A percentile compares a stretch with the other conserved stretches of the same genome.
Evolutionary conservation across 441 rosid genomes (phyloP).

Genomic region (Mallotus repandus): DNA sequence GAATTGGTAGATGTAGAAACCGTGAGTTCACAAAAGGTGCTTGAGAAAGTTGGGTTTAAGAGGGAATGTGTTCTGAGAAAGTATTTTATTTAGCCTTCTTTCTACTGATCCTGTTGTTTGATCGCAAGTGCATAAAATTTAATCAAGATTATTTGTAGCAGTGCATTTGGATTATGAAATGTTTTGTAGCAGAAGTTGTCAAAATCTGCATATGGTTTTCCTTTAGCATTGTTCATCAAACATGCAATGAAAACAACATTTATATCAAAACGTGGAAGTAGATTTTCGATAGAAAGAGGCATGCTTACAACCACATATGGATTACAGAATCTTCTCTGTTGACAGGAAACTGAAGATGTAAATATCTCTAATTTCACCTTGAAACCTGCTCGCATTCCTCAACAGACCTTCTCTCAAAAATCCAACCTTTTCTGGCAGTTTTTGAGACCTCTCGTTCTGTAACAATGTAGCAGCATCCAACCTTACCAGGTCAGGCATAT

Average conservation of each 20-base stretch:
- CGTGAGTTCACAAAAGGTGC: constrained; percentile 56
- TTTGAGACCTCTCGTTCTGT: neutral
- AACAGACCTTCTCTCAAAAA: constrained; percentile 50
- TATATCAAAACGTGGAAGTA: too few relatives aligned
- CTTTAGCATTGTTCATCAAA: too few relatives aligned
- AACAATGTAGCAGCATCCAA: constrained; percentile 12
- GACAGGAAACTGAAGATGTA: constrained; percentile 35
- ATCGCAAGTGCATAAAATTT: neutral
- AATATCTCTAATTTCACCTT: constrained; percentile 48
- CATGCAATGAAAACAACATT: too few relatives aligned
- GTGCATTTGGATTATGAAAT: too few relatives aligned
- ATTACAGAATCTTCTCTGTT: constrained; percentile 21
- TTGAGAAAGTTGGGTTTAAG: constrained; percentile 62
- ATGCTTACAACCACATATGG: neutral
- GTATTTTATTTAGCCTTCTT: constrained; percentile 44
- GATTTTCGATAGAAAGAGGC: too few relatives aligned
- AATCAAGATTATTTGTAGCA: too few relatives aligned
- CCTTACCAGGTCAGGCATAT: too few relatives aligned
- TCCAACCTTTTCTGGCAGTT: constrained; percentile 45
- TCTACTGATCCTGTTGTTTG: constrained; percentile 43
- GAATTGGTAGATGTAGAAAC: constrained; percentile 60
- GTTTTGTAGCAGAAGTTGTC: too few relatives aligned
- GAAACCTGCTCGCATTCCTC: constrained; percentile 41
- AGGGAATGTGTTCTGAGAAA: constrained; percentile 68
- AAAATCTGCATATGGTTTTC: too few relatives aligned